These are phyloP conservation scores for Colletotrichum sp. DNA, from an alignment of 2,329 filamentous ascomycete genomes.

Conservation along the genomic window DNA sequence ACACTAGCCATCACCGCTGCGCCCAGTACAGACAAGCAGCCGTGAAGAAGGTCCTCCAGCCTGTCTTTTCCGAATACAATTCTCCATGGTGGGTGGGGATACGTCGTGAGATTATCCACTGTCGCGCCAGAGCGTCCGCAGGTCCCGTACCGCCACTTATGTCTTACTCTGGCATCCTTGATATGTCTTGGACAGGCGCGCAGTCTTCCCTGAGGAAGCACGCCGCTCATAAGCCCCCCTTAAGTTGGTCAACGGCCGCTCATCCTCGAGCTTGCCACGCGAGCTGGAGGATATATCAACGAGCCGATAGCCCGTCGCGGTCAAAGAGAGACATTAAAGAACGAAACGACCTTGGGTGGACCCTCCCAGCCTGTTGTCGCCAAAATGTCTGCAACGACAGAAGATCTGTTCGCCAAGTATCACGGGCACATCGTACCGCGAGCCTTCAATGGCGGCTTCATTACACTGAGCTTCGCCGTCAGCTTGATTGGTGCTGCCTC, in stretches of 20 bases:
- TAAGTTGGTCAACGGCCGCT: not conserved
- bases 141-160: conserved; percentile 6
- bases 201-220: not conserved
- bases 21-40: not conserved
- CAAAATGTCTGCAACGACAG: conserved; percentile 11
- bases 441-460: conserved; percentile 62
- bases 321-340: conserved; percentile 10
- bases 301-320: not conserved
- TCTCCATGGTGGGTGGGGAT: not conserved
- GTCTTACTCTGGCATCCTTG: conserved; percentile 16
- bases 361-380: not conserved
- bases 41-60: not conserved
- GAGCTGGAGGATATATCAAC: conserved; percentile 4
- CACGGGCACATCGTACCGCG: conserved; percentile 50
- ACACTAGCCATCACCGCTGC: not conserved
- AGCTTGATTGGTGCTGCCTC: conserved; percentile 79
- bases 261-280: conserved; percentile 3
- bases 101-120: not conserved
- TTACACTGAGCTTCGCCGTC: conserved; percentile 76
- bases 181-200: conserved; percentile 9
- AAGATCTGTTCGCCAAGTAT: conserved; percentile 42
- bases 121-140: conserved; percentile 6
- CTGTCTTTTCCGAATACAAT: not conserved
- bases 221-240: not conserved
- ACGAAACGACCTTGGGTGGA: not conserved